Percentiles rank a stretch among this genome's conserved stretches.
Conservation (phyloP, 495 filamentous ascomycete genomes). For the Jackrogersella minutella region DNA sequence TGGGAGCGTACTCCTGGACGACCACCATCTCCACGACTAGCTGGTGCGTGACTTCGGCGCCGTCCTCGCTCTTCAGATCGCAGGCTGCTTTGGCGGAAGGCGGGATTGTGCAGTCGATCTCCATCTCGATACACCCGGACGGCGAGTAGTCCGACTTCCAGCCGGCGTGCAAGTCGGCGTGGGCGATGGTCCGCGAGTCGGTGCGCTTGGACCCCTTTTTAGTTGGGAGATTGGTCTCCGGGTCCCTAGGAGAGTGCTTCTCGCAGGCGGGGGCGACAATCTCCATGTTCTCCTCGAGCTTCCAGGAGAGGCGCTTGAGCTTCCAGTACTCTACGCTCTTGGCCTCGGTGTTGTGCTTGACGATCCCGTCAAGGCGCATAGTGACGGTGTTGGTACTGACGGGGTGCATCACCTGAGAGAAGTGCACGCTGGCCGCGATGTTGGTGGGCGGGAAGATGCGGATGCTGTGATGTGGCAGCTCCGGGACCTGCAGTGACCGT, state of each 20-base stretch:
- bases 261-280: conserved; percentile 82
- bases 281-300: conserved; percentile 84
- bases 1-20: conserved; percentile 84
- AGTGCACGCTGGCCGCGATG: conserved; percentile 80
- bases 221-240: conserved; percentile 44
- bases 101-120: conserved; percentile 77
- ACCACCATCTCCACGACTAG: conserved; percentile 95
- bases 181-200: conserved; percentile 76
- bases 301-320: conserved; percentile 89
- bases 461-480: conserved; percentile 76
- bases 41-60: conserved; percentile 80
- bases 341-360: conserved; percentile 64
- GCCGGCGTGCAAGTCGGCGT: conserved; percentile 79
- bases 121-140: conserved; percentile 76
- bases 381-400: conserved; percentile 82
- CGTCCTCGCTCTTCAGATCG: conserved; percentile 80
- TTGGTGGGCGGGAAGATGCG: conserved; percentile 97
- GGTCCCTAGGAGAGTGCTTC: conserved; percentile 75
- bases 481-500: conserved; percentile 70
- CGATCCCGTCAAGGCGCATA: conserved; percentile 81
- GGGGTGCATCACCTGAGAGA: conserved; percentile 85
- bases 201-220: conserved; percentile 81
- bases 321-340: conserved; percentile 75
- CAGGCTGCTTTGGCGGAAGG: conserved; percentile 63
- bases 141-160: conserved; percentile 94